phyloP scores from a whole-genome alignment of 148 eudicot species.

The Spergularia bocconei region DNA sequence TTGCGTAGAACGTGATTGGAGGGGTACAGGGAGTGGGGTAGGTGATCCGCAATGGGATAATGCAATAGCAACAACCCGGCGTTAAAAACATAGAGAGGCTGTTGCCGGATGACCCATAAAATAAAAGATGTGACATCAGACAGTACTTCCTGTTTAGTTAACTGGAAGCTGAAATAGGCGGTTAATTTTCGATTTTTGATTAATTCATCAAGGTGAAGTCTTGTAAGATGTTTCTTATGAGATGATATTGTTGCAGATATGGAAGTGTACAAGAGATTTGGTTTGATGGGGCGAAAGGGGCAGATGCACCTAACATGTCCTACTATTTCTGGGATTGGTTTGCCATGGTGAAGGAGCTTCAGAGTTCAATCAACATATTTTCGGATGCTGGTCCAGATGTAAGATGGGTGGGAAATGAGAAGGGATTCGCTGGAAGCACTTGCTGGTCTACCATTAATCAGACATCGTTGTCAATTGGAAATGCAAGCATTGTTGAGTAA shows the following conservation, averaged over 20 bases:
- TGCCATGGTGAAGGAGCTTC: constrained; percentile 75
- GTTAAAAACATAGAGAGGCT: no score
- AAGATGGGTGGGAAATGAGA: constrained; percentile 86
- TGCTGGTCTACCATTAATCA: constrained; percentile 87
- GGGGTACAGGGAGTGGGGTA: no score
- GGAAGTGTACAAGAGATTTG: constrained; percentile 78
- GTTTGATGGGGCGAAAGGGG: constrained; percentile 93
- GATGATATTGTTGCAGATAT: constrained; percentile 32
- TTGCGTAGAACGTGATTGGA: no score
- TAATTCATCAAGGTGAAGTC: no score
- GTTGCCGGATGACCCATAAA: no score
- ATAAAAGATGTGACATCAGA: no score
- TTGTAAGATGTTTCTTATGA: background rate
- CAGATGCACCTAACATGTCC: constrained; percentile 72
- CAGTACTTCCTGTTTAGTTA: no score
- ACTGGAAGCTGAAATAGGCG: no score
- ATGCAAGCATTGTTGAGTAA: constrained; percentile 64
- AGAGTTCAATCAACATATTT: constrained; percentile 83
- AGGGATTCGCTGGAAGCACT: constrained; percentile 69
- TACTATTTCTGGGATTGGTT: constrained; percentile 83
- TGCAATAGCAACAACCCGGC: no score
- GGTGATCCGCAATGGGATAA: no score
- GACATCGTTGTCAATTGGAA: constrained; percentile 72
- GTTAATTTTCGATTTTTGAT: no score
- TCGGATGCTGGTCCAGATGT: constrained; percentile 90